Evolutionary conservation across 2,329 filamentous ascomycete species (phyloP).

Genomic region (Fulvia fulva): DNA sequence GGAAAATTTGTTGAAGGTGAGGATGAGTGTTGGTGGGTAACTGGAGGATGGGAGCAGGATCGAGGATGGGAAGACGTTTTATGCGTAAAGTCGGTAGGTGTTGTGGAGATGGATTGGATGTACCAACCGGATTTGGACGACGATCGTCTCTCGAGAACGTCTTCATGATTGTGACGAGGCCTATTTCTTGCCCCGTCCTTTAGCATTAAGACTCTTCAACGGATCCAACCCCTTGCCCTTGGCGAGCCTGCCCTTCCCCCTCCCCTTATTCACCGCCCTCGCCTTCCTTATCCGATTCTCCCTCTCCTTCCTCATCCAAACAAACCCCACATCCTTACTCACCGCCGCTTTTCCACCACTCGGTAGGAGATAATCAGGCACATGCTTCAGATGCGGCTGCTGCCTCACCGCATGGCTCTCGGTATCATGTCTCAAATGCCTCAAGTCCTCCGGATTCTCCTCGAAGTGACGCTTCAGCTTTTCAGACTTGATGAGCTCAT

Average conservation of each 20-base stretch:
- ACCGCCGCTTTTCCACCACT: constrained; percentile 65
- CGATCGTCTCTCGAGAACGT: too few species aligned
- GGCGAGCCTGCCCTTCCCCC: constrained; percentile 50
- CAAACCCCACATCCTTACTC: constrained; percentile 66
- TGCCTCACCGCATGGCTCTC: constrained; percentile 79
- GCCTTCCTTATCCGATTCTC: constrained; percentile 49
- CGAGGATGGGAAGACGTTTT: too few species aligned
- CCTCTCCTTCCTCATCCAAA: constrained; percentile 56
- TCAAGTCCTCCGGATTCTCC: constrained; percentile 87
- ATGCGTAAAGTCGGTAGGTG: too few species aligned
- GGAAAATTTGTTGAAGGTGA: constrained; percentile 36
- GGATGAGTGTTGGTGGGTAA: constrained; percentile 14
- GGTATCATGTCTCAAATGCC: constrained; percentile 83
- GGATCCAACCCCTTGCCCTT: constrained; percentile 72
- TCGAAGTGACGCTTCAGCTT: constrained; percentile 95
- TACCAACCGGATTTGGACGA: too few species aligned
- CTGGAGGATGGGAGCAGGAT: too few species aligned
- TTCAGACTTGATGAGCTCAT: constrained; percentile 88
- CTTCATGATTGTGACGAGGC: too few species aligned
- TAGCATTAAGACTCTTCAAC: constrained; percentile 75
- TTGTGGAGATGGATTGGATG: too few species aligned
- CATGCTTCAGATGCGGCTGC: constrained; percentile 86
- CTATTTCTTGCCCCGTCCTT: constrained; percentile 34
- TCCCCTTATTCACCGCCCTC: constrained; percentile 41
- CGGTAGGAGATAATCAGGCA: constrained; percentile 89